Evolutionary conservation across 305 asterid species (phyloP).

Genomic region (Fraxinus floribunda): DNA sequence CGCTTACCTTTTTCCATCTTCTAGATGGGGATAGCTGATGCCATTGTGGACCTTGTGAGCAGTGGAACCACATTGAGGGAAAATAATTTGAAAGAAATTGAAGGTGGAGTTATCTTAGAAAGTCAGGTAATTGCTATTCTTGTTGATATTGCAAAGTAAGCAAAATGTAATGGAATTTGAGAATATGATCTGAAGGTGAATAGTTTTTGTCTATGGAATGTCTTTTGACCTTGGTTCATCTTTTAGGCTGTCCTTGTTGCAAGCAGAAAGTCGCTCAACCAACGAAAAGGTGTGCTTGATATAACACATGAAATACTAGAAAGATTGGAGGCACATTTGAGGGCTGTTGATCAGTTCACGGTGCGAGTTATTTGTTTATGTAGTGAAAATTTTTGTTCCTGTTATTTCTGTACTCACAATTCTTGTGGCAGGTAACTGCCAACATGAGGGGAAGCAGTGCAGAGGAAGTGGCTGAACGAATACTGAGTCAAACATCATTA

Average conservation of each 20-base stretch:
- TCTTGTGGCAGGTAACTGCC: constrained; percentile 67
- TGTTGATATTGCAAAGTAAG: background rate
- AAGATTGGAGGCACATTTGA: constrained; percentile 92
- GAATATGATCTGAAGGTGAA: constrained; percentile 6
- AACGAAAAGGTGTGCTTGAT: constrained; percentile 77
- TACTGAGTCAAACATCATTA: constrained; percentile 75
- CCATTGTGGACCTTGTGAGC: constrained; percentile 96
- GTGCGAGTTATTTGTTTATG: constrained; percentile 38
- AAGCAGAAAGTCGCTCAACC: constrained; percentile 78
- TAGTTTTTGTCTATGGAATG: background rate
- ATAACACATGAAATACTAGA: constrained; percentile 93
- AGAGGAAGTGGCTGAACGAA: constrained; percentile 87
- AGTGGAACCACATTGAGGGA: constrained; percentile 95
- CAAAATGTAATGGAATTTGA: background rate
- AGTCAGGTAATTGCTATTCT: constrained; percentile 67
- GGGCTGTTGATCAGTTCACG: constrained; percentile 83
- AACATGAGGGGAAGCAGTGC: constrained; percentile 95
- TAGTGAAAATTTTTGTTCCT: background rate
- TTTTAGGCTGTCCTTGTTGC: constrained; percentile 88
- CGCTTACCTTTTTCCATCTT: constrained; percentile 7
- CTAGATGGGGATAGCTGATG: constrained; percentile 99
- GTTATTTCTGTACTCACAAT: constrained; percentile 16
- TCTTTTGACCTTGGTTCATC: constrained; percentile 26
- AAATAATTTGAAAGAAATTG: constrained; percentile 90
- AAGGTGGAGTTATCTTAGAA: constrained; percentile 84